A percentile compares a stretch with the other conserved stretches of the same genome.
These are phyloP conservation scores for Crataegus laevigata DNA, from an alignment of 306 rosid species.

Conservation along the genomic window DNA sequence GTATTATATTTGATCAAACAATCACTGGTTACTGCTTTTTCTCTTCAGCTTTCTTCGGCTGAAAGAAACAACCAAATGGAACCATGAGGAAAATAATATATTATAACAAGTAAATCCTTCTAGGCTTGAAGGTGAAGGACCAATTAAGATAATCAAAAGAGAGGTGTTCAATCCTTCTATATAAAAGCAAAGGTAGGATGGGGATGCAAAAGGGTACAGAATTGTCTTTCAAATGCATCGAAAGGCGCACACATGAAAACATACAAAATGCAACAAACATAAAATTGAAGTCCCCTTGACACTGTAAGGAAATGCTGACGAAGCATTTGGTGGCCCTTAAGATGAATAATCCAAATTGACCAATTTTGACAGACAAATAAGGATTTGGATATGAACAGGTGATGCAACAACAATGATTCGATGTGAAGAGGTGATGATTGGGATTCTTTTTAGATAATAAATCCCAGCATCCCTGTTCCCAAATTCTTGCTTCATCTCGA, in stretches of 20 bases:
- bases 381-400: background rate
- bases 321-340: background rate
- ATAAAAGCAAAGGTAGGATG: background rate
- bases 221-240: background rate
- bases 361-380: background rate
- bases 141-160: background rate
- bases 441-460: background rate
- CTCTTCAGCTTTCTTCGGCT: slow-evolving; percentile 94
- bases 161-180: background rate
- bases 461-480: background rate
- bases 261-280: background rate
- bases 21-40: slow-evolving; percentile 47
- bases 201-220: background rate
- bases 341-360: background rate
- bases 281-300: background rate
- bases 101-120: background rate
- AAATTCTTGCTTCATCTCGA: background rate
- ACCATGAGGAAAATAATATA: background rate
- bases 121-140: background rate
- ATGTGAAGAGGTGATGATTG: background rate
- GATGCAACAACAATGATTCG: background rate
- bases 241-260: background rate
- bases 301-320: background rate
- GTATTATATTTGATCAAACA: background rate
- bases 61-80: slow-evolving; percentile 25